Evolutionary conservation across 2,329 filamentous ascomycete species (phyloP).

Genomic region (Trichoderma brevicompactum): DNA sequence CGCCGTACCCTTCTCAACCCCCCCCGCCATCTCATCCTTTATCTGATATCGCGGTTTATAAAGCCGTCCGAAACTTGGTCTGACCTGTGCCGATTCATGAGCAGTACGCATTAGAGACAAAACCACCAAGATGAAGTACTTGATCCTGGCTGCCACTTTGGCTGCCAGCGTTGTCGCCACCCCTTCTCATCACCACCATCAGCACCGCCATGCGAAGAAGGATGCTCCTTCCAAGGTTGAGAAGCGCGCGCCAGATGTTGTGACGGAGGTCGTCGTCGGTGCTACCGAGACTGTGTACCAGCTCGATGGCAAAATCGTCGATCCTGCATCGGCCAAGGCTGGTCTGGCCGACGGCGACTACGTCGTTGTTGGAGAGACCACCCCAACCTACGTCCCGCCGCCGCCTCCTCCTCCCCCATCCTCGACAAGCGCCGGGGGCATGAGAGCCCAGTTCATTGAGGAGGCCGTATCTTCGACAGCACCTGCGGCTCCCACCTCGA

Average conservation of each 20-base stretch:
- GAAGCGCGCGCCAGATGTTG: conserved; percentile 51
- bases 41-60: not conserved
- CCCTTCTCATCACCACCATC: conserved; percentile 57
- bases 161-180: conserved; percentile 60
- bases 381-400: conserved; percentile 56
- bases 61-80: not conserved
- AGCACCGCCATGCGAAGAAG: conserved; percentile 62
- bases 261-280: conserved; percentile 60
- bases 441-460: conserved; percentile 58
- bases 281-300: conserved; percentile 73
- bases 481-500: conserved; percentile 34
- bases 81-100: conserved; percentile 15
- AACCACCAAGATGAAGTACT: conserved; percentile 52
- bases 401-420: conserved; percentile 43
- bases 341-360: conserved; percentile 75
- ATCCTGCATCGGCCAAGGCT: conserved; percentile 66
- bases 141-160: conserved; percentile 51
- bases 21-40: not conserved
- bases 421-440: conserved; percentile 39
- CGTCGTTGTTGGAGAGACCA: conserved; percentile 64
- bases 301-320: conserved; percentile 66
- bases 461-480: conserved; percentile 17
- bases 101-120: conserved; percentile 16
- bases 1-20: not conserved
- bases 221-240: conserved; percentile 50